Evolutionary conservation across 1,284 basidiomycete genomes (phyloP).

Genomic region (Apiotrichum akiyoshidainum): DNA sequence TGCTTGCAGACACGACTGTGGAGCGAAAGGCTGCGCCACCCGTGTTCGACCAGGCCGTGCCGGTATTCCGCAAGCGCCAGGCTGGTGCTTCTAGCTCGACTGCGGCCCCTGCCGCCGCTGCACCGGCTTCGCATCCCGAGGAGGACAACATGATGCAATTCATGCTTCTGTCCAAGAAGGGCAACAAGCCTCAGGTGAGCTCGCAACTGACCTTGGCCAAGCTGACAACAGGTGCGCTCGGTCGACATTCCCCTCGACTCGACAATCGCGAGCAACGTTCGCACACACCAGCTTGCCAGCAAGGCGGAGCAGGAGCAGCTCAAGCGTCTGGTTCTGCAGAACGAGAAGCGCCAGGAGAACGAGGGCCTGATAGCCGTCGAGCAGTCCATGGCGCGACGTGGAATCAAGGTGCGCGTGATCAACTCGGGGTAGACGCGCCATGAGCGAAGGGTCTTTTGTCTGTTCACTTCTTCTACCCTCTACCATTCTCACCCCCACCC

Average conservation of each 20-base stretch:
- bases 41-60: conserved; percentile 79
- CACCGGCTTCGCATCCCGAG: not conserved
- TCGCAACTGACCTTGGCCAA: not conserved
- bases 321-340: conserved; percentile 70
- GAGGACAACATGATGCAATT: conserved; percentile 70
- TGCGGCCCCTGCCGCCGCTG: not conserved
- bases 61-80: conserved; percentile 63
- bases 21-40: conserved; percentile 77
- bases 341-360: conserved; percentile 50
- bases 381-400: conserved; percentile 33
- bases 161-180: conserved; percentile 86
- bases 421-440: conserved; percentile 12
- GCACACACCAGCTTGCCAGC: conserved; percentile 82
- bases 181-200: conserved; percentile 83
- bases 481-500: no score
- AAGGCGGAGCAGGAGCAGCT: conserved; percentile 92
- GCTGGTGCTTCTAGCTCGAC: conserved; percentile 45
- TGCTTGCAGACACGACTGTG: conserved; percentile 80
- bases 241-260: conserved; percentile 83
- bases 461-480: no score
- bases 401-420: conserved; percentile 38
- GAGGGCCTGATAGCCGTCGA: conserved; percentile 29
- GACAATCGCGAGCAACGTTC: conserved; percentile 80
- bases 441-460: no score
- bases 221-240: conserved; percentile 63